Evolutionary conservation across 177 flowering plant genomes (phyloP).

Genomic region (Vitis hybrid): DNA sequence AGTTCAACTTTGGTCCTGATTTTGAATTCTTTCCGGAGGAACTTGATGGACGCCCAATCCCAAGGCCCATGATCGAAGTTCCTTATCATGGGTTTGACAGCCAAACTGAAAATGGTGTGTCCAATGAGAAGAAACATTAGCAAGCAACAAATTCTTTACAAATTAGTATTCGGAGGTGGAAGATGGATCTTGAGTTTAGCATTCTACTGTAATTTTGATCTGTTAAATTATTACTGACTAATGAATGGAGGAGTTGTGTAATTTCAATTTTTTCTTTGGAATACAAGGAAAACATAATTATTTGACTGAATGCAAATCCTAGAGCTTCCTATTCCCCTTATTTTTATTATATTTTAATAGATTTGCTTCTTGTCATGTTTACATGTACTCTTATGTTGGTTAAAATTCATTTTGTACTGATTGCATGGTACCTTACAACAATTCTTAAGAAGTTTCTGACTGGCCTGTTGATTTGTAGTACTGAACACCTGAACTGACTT

Average conservation of each 20-base stretch:
- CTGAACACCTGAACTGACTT: no score
- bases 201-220: slow-evolving; percentile 10
- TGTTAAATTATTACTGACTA: slow-evolving; percentile 3
- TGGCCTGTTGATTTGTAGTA: no score
- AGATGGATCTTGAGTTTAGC: slow-evolving; percentile 8
- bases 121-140: slow-evolving; percentile 50
- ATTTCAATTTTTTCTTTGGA: slow-evolving; percentile 7
- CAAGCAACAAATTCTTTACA: slow-evolving; percentile 2
- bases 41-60: slow-evolving; percentile 66
- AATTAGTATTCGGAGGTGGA: not conserved
- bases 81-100: slow-evolving; percentile 76
- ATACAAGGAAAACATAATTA: slow-evolving; percentile 4
- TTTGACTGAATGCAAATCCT: not conserved
- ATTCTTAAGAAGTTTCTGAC: no score
- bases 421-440: no score
- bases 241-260: slow-evolving; percentile 3
- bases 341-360: no score
- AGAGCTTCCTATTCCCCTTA: no score
- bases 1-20: slow-evolving; percentile 96
- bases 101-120: slow-evolving; percentile 56
- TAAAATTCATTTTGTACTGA: no score
- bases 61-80: slow-evolving; percentile 85
- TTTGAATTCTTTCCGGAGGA: slow-evolving; percentile 80
- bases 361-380: no score
- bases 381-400: no score